A percentile compares a stretch with the other conserved stretches of the same genome.
Evolutionary conservation across 2,329 filamentous ascomycete genomes (phyloP).

Genomic region (Colletotrichum viniferum): DNA sequence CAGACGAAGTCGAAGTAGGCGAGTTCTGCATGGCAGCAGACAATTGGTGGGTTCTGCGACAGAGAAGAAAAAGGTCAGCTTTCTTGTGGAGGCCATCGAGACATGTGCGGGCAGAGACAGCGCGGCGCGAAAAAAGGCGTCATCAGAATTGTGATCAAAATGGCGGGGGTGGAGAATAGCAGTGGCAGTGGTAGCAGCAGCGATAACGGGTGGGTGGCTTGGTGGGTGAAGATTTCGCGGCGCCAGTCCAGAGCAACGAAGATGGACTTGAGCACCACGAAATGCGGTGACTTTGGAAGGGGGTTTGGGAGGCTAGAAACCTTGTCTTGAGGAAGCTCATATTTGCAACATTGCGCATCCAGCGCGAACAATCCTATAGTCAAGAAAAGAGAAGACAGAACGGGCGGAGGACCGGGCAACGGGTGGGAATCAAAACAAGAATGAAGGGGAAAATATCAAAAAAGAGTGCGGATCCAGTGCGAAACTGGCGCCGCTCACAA

Average conservation of each 20-base stretch:
- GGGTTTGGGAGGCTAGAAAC: conserved; percentile 26
- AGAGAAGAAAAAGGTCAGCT: conserved; percentile 23
- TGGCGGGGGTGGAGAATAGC: conserved; percentile 19
- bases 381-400: conserved; percentile 5
- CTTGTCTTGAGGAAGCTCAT: conserved; percentile 52
- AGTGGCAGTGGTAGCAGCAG: neutral
- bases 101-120: neutral
- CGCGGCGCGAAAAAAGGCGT: neutral
- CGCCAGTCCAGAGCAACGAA: neutral
- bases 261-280: neutral
- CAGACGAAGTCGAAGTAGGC: conserved; percentile 77
- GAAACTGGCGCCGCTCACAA: conserved; percentile 17
- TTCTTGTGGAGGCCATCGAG: neutral
- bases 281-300: conserved; percentile 7
- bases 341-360: conserved; percentile 40
- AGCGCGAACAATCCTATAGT: conserved; percentile 8
- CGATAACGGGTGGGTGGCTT: neutral
- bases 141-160: conserved; percentile 1
- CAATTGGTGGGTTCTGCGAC: conserved; percentile 58
- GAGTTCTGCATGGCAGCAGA: conserved; percentile 67
- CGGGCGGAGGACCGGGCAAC: conserved; percentile 11
- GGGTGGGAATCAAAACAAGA: neutral
- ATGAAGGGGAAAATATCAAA: conserved; percentile 3
- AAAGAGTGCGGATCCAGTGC: conserved; percentile 17
- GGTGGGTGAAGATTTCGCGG: conserved; percentile 16